Base-by-base conservation (phyloP, 2,329 filamentous ascomycete species). In the Fusarium sp. region DNA sequence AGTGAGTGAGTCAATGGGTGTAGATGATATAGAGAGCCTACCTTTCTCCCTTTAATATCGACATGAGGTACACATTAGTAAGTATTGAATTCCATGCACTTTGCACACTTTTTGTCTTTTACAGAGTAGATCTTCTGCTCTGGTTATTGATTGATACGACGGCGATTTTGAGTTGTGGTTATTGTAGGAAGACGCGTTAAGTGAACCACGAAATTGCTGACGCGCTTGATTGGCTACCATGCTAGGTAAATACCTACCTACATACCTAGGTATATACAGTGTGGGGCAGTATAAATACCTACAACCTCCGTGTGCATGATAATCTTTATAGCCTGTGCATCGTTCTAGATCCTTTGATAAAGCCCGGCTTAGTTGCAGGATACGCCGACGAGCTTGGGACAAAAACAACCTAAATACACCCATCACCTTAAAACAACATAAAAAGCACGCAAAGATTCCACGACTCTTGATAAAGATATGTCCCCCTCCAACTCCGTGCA, bases 401-500 rank as follows among this genome's bases (percentile, higher is more conserved):
- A n/a, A 13, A 33, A 13, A n/a, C 31, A 33, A 33, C 6, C 31
- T 14, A 33, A 3, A 19, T 19, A 19, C 19, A n/a, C n/a, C 7
- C 2, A 33, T 33, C 31, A 14, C 31, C 1, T n/a, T 33, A 11
- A 33, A 33, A n/a, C 1, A 13, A 33, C 14, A 33, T n/a, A 33
- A 33, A 33, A 33, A n/a, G 5, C 14, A 36, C 19, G 4, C 19
- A 49, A 44, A 31, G 19, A 23, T 50, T 19, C 38, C 23, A 38
- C 38, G 43, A 43, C 17, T 58, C 35, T 27, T 38, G 33, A 50
- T 44, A 58, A 49, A 53, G 44, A 63, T 33, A 55, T 43, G 46
- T 51, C 42, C 49, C 41, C 61, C 57, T 38, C 15, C 49, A 65
- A 65, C 61, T 63, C 62, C 61, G 53, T 58, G 41, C 45, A 62